Evolutionary conservation across 2,329 filamentous ascomycete species (phyloP), one percentile per base, ranked within the genome.

Genomic region (Paradendryphiella salina): DNA sequence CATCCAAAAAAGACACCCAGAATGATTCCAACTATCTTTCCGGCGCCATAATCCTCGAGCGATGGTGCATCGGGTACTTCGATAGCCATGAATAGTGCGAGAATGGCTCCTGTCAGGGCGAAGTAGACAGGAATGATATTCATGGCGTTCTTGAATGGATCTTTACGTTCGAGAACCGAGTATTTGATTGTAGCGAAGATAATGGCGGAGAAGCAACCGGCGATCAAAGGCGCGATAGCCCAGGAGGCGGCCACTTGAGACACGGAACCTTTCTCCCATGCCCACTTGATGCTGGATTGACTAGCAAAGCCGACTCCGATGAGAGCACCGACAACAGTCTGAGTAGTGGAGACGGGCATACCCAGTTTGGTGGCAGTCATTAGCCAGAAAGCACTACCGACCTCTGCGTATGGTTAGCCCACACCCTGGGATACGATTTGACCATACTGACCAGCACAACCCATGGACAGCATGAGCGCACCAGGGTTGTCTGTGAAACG

Each of bases 321-420:
- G 23, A 86, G 77, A 55, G 81, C 81, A 14, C 81, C 82, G 54
- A 85, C 78, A 52, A 85, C 78, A 10, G 82, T 83, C 66, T 85
- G 82, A 1, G 83, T 85, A 3, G 83, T 84, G 0, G 82, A 85
- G 15, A 85, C 82, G 29, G 82, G 83, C 56, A 84, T 75, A 31
- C 81, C 82, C 28, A 20, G 8, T n/a, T 50, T 21, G 4, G 47
- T 50, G 7, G 47, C 47, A 21, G 39, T 13, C 41, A 50, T 50
- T 29, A 50, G 18, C 48, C 48, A 50, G 21, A 20, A 23, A 13
- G 46, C 46, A 29, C 56, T 55, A 80, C 64, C 32, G 66, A 45
- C 34, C 32, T 57, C 36, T 54, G 44, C 3, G n/a, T 17, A 34
- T 17, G 4, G 18, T 44, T 47, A 38, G 32, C 20, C 6, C 5